Evolutionary conservation across 148 eudicot species (phyloP).

Genomic region (Heliosperma pusillum): DNA sequence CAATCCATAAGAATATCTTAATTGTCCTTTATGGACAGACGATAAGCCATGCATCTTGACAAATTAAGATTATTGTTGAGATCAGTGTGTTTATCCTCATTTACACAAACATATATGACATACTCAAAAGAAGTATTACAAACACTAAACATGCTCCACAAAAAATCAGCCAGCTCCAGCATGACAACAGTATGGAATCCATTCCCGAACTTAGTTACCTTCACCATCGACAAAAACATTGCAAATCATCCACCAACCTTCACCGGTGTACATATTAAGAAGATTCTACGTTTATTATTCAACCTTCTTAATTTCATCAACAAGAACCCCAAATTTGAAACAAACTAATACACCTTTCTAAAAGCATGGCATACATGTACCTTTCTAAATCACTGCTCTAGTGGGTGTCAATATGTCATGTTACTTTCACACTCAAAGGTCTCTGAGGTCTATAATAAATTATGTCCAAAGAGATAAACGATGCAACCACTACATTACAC

Average conservation of each 20-base stretch:
- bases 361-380: neutral
- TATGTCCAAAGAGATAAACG: neutral
- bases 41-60: no score
- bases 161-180: neutral
- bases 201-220: neutral
- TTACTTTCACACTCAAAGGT: neutral
- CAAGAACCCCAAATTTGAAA: no score
- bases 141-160: neutral
- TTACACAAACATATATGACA: neutral
- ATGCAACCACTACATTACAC: neutral
- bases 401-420: neutral
- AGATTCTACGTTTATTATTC: no score
- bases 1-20: neutral
- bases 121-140: neutral
- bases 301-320: no score
- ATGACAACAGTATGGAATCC: neutral
- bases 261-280: no score
- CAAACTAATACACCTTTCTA: no score
- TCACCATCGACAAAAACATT: neutral
- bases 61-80: no score
- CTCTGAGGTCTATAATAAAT: neutral
- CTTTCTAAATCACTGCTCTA: neutral
- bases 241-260: no score
- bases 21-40: no score
- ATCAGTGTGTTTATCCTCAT: neutral